Evolutionary conservation across 176 grass and related monocot genomes (phyloP).

Genomic region (Bonia amplexicaulis): DNA sequence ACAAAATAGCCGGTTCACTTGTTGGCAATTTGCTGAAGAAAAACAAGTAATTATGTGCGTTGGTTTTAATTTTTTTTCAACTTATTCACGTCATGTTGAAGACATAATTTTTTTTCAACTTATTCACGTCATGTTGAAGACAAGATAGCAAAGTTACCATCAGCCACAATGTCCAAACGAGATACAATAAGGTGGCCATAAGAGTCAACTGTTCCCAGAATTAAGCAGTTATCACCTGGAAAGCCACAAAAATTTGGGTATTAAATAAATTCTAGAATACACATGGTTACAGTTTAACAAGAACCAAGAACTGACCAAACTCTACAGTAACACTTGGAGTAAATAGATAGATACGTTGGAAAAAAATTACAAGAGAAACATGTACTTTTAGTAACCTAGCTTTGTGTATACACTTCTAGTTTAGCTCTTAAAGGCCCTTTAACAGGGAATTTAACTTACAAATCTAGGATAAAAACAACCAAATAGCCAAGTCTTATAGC

Average conservation of each 20-base stretch:
- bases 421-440: neutral
- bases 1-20: neutral
- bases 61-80: neutral
- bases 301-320: neutral
- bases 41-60: neutral
- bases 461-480: neutral
- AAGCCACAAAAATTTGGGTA: neutral
- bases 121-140: neutral
- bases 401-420: neutral
- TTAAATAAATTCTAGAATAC: neutral
- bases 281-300: neutral
- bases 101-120: neutral
- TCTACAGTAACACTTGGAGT: neutral
- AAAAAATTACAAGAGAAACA: neutral
- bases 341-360: neutral
- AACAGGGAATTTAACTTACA: neutral
- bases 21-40: neutral
- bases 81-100: neutral
- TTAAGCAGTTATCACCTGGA: conserved; percentile 73
- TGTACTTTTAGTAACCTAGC: neutral
- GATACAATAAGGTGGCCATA: conserved; percentile 92
- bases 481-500: neutral
- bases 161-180: conserved; percentile 42
- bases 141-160: conserved; percentile 64
- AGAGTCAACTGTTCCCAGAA: conserved; percentile 80